Evolutionary conservation across 1,139 yeast species (phyloP), one percentile per base, ranked within the genome.

Genomic region (Candida mesenterica): DNA sequence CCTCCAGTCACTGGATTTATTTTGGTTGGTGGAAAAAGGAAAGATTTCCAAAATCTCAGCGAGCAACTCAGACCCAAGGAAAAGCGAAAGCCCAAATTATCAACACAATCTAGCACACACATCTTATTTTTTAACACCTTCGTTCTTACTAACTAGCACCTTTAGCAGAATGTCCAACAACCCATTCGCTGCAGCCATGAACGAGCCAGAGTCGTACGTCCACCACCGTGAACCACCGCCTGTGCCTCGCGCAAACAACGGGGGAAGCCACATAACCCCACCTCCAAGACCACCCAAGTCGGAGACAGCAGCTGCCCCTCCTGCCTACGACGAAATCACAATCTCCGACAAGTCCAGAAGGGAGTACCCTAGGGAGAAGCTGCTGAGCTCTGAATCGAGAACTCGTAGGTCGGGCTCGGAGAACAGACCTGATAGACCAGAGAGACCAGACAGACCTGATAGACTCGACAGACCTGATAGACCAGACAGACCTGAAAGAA

Each of bases 291-390:
- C 66, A 6, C 61, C 65, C 28, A 63, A 62, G 42, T 48, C 55
- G 14, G 49, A 47, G 7, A 48, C 56, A 3, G 48, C 55, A 4
- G 15, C 10, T 25, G 65, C 83, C 3, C 71, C 72, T 14, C 88
- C 90, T 4, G 67, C 86, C 0, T 82, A 82, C 52, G 87, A 81
- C 45, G 90, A 82, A 49, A 83, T 73, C 14, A 79, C 86, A 1
- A 80, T 79, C n/a, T 55, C 59, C 12, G 71, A 66, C 25, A 57
- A 56, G 59, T n/a, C n/a, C 9, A 57, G 59, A 36, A 55, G 56
- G 33, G 77, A 74, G 34, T 75, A 74, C 47, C 78, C 81, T 32
- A 63, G 68, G 38, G 84, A 79, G 44, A 77, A 77, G 48, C 20
- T 17, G 20, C 23, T 24, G 14, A n/a, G 14, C 22, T 13, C 24